Base-by-base conservation (phyloP, 345 rosid species). In the Capsella bursapastoris region DNA sequence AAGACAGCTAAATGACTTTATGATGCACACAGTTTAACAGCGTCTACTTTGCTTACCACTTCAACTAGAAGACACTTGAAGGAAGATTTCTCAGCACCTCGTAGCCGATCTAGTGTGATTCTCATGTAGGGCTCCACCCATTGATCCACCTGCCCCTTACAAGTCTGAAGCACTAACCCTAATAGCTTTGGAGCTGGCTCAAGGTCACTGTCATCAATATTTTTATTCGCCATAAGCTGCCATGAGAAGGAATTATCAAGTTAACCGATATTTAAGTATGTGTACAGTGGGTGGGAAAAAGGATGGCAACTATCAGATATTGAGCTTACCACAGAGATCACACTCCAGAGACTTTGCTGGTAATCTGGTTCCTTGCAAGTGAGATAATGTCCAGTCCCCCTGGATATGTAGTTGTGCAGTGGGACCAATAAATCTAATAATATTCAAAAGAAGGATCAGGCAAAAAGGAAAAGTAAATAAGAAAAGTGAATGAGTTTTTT, bases 181-280 rank as follows among this genome's bases (percentile, higher is more conserved):
- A 96, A 78, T 64, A 96, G 89, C 85, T 96, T 96, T 29, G 99
- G 99, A 76, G 97, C 98, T 51, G 99, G 95, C 80, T 87, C 98
- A 75, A 92, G 81, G 78, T 92, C 99, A 72, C 80, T 79, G 65
- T 96, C 97, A 79, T 96, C 99, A 75, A 96, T 84, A 72, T 87
- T 87, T 81, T 79, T 83, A 74, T 96, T 93, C 4, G 87, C 82
- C 93, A 96, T 82, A 59, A 89, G 79, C 99, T 96, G 83, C 34
- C 64, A 78, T 25, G 70, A 44, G 43, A 65, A 66, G 66, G 22
- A 60, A 16, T 43, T 6, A 51, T 32, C 64, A 66, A 43, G 64
- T 58, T 29, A 66, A 53, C 49, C 37, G 29, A 66, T 13, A 14
- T 13, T 10, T 16, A 6, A 10, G 12, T 51, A 57, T 25, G 50